phyloP scores from a whole-genome alignment of 257 asterid genomes.

The Dorcoceras hygrometricum region DNA sequence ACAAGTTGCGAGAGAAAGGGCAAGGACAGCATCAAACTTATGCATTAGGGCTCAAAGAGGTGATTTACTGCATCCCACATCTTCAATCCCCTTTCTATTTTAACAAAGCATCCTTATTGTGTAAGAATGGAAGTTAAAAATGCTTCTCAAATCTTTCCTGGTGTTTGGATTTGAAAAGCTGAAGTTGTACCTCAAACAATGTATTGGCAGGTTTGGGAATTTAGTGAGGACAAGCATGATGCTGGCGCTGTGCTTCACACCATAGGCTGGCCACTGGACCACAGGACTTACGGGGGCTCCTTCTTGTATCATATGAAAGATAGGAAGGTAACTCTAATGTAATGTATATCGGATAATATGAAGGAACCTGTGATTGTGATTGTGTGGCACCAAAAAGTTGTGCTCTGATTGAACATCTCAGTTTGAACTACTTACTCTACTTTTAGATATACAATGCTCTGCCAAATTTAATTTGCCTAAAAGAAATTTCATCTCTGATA shows the following conservation, averaged over 20 bases:
- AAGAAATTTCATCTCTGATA: neutral
- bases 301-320: slow-evolving; percentile 92
- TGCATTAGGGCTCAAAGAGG: slow-evolving; percentile 98
- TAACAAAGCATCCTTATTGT: slow-evolving; percentile 2
- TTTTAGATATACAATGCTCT: neutral
- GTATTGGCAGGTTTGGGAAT: slow-evolving; percentile 84
- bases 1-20: slow-evolving; percentile 76
- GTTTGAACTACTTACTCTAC: neutral
- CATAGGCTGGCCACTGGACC: slow-evolving; percentile 94
- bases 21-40: slow-evolving; percentile 95
- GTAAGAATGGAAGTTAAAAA: neutral
- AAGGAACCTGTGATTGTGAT: slow-evolving; percentile 8
- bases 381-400: neutral
- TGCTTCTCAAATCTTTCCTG: neutral
- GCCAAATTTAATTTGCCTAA: slow-evolving; percentile 1
- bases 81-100: slow-evolving; percentile 8
- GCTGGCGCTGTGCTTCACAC: slow-evolving; percentile 91
- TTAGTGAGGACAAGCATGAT: slow-evolving; percentile 61
- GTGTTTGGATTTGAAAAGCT: neutral
- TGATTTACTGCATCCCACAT: slow-evolving; percentile 29
- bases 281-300: slow-evolving; percentile 90
- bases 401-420: slow-evolving; percentile 8
- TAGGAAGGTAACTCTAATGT: slow-evolving; percentile 59
- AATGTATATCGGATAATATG: slow-evolving; percentile 7
- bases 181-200: slow-evolving; percentile 26